Percentiles rank a stretch among this genome's conserved stretches.
phyloP scores from a whole-genome alignment of 768 basidiomycete species.

The Rossbeevera mucosa region DNA sequence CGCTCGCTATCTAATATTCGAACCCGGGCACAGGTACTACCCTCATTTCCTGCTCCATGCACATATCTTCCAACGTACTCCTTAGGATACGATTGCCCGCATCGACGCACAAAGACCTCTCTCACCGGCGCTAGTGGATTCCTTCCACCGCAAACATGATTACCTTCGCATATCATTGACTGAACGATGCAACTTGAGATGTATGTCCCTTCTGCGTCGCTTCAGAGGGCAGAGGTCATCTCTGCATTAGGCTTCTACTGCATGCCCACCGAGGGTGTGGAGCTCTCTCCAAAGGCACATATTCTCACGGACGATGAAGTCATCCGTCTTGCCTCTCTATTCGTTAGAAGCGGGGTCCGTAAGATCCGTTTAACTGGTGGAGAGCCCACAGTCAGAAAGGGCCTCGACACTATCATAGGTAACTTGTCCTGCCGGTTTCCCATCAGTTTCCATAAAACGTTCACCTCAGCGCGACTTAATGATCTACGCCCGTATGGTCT shows the following conservation, averaged over 20 bases:
- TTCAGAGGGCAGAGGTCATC: not conserved
- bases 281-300: constrained; percentile 63
- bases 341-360: constrained; percentile 76
- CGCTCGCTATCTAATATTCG: constrained; percentile 15
- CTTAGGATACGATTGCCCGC: constrained; percentile 51
- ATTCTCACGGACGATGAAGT: constrained; percentile 76
- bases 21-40: constrained; percentile 23
- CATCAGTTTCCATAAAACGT: constrained; percentile 5
- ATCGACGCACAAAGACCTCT: constrained; percentile 47
- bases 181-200: constrained; percentile 84
- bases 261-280: constrained; percentile 80
- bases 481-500: constrained; percentile 58
- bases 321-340: constrained; percentile 65
- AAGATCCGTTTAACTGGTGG: constrained; percentile 89
- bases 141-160: constrained; percentile 65
- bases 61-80: not conserved
- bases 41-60: not conserved
- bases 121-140: constrained; percentile 58
- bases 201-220: constrained; percentile 35
- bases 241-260: constrained; percentile 72
- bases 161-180: constrained; percentile 88
- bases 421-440: constrained; percentile 14
- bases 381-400: constrained; percentile 81
- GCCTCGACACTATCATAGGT: constrained; percentile 67
- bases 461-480: constrained; percentile 51